Evolutionary conservation across 257 asterid genomes (phyloP), one percentile per base, ranked within the genome.

Genomic region (Galeopsis tetrahit): DNA sequence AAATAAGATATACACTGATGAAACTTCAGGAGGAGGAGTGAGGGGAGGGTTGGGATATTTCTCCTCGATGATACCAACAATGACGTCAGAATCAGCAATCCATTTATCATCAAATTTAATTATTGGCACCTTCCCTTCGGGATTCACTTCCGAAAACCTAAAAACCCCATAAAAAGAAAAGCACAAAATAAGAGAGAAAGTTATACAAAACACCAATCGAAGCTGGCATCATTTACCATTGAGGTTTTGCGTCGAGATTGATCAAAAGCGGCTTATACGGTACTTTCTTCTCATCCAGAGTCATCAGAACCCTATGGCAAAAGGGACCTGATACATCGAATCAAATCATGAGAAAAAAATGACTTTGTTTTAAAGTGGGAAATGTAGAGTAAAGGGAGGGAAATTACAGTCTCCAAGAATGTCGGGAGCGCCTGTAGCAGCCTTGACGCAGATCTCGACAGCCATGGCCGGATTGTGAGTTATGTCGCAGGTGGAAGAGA

Each of bases 101-200:
- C 93, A 86, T 75, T 86, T 85, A 46, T 80, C 96, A 72, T 89
- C 97, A 43, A 85, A 79, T 66, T 90, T 88, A 60, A 87, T 79
- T 58, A 85, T 80, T 0, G 97, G 96, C 64, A 90, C 96, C 75
- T 87, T 84, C 66, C 97, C 97, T 74, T 85, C 89, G 10, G 97
- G 90, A 52, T 77, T 85, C 77, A 73, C 86, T 21, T 85, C 82
- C 90, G 85, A 46, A 55, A 90, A 88, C 97, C 97, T 90, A 56
- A 53, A 73, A 43, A 13, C 38, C 39, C 71, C 40, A 13, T 2
- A 31, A 17, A 4, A 63, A 17, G 51, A 35, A 21, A 63, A 79
- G 7, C 48, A 55, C 63, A 43, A 36, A 55, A 13, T 2, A 7
- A 38, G 33, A 46, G 17, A 10, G 9, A 15, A 21, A 71, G 32